Percentiles rank a stretch among this genome's conserved stretches.
phyloP scores from a whole-genome alignment of 1,284 basidiomycete genomes.

The Cryptococcus sp. region DNA sequence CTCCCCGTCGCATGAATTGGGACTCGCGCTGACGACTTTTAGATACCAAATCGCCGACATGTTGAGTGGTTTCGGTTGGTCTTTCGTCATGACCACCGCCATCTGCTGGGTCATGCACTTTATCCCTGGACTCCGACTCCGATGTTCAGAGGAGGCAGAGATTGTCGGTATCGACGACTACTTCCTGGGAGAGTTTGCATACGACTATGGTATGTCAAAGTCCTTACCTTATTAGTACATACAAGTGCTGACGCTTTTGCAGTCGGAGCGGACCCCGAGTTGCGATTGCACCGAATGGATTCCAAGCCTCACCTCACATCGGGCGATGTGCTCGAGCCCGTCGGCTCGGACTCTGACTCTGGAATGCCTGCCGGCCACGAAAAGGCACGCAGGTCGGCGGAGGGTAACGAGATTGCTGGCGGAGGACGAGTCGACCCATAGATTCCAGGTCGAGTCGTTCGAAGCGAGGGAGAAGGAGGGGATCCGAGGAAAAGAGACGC shows the following conservation, averaged over 20 bases:
- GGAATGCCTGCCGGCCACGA: neutral
- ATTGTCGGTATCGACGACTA: constrained; percentile 89
- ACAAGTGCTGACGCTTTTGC: neutral
- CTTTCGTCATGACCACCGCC: constrained; percentile 75
- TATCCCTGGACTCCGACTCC: constrained; percentile 77
- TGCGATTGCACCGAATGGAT: constrained; percentile 44
- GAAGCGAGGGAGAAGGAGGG: too few relatives aligned
- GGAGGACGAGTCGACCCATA: constrained; percentile 21
- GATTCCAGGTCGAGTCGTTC: too few relatives aligned
- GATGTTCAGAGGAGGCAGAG: constrained; percentile 75
- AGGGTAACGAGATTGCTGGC: constrained; percentile 16
- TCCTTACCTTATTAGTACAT: neutral
- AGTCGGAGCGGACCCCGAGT: constrained; percentile 56
- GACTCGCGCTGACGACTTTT: neutral
- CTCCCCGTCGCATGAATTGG: neutral
- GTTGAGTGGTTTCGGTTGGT: constrained; percentile 65
- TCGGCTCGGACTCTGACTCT: constrained; percentile 1
- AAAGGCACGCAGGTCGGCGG: constrained; percentile 8
- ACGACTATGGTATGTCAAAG: constrained; percentile 72
- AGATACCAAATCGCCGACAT: constrained; percentile 30
- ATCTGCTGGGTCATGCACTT: constrained; percentile 90
- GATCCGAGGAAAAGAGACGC: too few relatives aligned
- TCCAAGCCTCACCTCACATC: constrained; percentile 21
- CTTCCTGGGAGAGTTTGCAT: constrained; percentile 91
- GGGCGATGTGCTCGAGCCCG: constrained; percentile 20